These are phyloP conservation scores for Forsythia suspensa DNA, from an alignment of 257 asterid genomes.

Conservation along the genomic window DNA sequence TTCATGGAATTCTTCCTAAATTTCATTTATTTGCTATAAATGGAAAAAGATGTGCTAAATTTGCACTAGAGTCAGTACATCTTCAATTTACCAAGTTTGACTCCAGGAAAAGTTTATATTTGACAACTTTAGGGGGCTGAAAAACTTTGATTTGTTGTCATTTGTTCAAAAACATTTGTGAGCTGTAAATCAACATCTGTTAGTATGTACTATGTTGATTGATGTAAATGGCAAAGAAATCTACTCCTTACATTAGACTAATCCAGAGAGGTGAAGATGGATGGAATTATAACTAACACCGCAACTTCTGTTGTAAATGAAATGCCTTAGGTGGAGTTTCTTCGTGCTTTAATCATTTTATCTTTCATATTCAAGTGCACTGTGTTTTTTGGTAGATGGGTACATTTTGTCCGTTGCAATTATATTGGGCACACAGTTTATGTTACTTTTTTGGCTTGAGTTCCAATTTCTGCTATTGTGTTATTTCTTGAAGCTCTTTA, in stretches of 20 bases:
- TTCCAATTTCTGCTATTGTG: not conserved
- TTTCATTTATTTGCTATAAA: not conserved
- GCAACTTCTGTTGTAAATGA: constrained; percentile 7
- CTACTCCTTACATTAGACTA: constrained; percentile 2
- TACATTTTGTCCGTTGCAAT: constrained; percentile 3
- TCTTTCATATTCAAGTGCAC: not conserved
- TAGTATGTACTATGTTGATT: not conserved
- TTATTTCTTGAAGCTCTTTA: not conserved
- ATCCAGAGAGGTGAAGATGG: constrained; percentile 1
- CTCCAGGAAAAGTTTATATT: not conserved
- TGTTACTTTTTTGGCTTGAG: not conserved
- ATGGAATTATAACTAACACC: not conserved
- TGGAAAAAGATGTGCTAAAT: not conserved
- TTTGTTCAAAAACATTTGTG: not conserved
- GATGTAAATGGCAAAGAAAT: not conserved
- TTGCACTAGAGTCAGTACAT: not conserved
- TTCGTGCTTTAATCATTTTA: not conserved
- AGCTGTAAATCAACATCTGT: not conserved
- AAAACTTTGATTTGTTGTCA: not conserved
- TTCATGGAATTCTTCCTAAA: not conserved
- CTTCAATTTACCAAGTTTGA: not conserved
- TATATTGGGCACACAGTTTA: not conserved
- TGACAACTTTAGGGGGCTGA: not conserved
- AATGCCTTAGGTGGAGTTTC: constrained; percentile 5
- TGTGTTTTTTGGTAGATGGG: not conserved